Conservation (phyloP, 176 grass and related monocot species). For the Secale cereale region DNA sequence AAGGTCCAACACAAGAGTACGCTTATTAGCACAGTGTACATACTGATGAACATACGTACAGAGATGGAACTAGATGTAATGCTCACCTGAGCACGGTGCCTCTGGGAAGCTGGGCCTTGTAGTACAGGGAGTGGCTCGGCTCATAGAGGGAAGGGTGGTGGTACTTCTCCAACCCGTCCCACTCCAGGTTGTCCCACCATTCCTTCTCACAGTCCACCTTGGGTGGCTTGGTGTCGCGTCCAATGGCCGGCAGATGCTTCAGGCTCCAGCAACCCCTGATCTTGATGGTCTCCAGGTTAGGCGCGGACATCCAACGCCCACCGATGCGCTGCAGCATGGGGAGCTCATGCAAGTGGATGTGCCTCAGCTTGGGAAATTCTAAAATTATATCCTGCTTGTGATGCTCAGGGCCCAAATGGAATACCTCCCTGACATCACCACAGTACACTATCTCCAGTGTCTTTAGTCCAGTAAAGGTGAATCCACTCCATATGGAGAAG, state of each 20-base stretch:
- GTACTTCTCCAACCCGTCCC: neutral
- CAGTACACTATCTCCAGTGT: neutral
- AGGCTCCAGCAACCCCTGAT: slow-evolving; percentile 29
- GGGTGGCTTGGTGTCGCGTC: rapidly evolving
- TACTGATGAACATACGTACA: too few species aligned
- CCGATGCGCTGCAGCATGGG: neutral
- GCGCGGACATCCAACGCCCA: neutral
- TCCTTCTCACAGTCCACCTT: slow-evolving; percentile 23
- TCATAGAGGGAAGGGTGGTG: neutral
- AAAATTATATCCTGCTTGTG: neutral
- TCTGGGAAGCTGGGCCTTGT: neutral
- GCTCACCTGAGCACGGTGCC: neutral
- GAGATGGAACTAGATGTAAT: too few species aligned
- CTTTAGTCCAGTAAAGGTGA: too few species aligned
- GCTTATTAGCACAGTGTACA: too few species aligned
- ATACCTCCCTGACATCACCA: neutral
- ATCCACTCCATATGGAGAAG: too few species aligned
- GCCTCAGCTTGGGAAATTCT: neutral
- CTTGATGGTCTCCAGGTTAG: neutral
- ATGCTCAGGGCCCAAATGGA: neutral
- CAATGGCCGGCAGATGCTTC: neutral
- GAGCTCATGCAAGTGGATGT: slow-evolving; percentile 3
- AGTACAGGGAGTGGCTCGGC: neutral
- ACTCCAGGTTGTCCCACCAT: slow-evolving; percentile 11
- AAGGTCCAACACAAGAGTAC: too few species aligned